Percentiles rank a stretch among this genome's conserved stretches.
Conservation (phyloP, 345 rosid genomes). For the Eucalyptus rudis region DNA sequence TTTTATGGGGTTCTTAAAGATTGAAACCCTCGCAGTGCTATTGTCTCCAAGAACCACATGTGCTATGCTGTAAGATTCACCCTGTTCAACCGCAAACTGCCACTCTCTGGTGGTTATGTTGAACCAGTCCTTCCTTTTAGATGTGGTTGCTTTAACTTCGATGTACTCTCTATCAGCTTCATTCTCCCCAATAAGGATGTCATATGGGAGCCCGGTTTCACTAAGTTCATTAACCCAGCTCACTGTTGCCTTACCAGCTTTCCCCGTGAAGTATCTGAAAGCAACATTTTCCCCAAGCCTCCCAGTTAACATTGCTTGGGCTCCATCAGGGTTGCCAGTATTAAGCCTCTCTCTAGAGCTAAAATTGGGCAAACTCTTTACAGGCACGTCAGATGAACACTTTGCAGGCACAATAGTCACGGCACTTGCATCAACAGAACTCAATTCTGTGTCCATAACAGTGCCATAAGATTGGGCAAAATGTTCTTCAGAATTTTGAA, state of each 20-base stretch:
- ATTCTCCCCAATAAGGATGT: slow-evolving; percentile 34
- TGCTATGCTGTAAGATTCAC: slow-evolving; percentile 54
- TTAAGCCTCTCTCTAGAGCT: slow-evolving; percentile 42
- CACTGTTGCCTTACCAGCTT: slow-evolving; percentile 22
- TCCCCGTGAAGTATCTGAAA: slow-evolving; percentile 37
- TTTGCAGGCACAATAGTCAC: slow-evolving; percentile 3
- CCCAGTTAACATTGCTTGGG: slow-evolving; percentile 49
- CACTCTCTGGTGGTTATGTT: slow-evolving; percentile 69
- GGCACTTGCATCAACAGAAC: slow-evolving; percentile 2
- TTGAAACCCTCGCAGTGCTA: slow-evolving; percentile 37
- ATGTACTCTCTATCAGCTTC: slow-evolving; percentile 29
- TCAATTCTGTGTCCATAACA: not conserved
- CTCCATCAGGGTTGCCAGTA: slow-evolving; percentile 30
- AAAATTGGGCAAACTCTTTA: slow-evolving; percentile 4
- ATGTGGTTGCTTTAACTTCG: slow-evolving; percentile 85
- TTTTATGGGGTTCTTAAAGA: slow-evolving; percentile 48
- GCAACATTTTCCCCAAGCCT: slow-evolving; percentile 75
- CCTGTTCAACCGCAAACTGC: slow-evolving; percentile 68
- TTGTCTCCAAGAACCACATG: slow-evolving; percentile 50
- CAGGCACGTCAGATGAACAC: not conserved
- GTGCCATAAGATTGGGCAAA: not conserved
- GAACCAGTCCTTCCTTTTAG: slow-evolving; percentile 73
- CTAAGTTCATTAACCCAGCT: slow-evolving; percentile 67
- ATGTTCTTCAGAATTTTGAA: not conserved
- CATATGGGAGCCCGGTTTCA: slow-evolving; percentile 86